Conservation (phyloP, 805 yeast species). For the Zygotorulaspora chibaensis region DNA sequence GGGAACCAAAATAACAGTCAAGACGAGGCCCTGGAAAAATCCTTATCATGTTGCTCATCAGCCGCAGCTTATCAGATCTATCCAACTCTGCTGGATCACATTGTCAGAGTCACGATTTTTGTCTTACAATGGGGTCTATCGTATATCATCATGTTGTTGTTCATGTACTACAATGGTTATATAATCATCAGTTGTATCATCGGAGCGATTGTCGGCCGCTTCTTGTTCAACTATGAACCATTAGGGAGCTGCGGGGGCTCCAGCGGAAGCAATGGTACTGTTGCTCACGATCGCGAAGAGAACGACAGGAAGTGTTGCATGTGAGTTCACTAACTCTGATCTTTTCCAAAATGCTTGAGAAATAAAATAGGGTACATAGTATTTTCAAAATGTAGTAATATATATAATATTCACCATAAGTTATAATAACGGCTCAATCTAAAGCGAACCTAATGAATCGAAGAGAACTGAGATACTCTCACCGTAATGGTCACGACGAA, state of each 20-base stretch:
- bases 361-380: not conserved
- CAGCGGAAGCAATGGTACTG: slow-evolving; percentile 1
- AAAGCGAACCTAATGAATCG: slow-evolving; percentile 67
- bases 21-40: slow-evolving; percentile 2
- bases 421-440: not conserved
- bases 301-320: slow-evolving; percentile 37
- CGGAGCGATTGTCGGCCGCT: slow-evolving; percentile 57
- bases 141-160: slow-evolving; percentile 63
- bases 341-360: not conserved
- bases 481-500: slow-evolving; percentile 97
- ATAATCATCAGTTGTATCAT: slow-evolving; percentile 57
- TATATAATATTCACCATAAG: not conserved
- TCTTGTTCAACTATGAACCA: slow-evolving; percentile 49
- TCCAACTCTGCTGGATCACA: slow-evolving; percentile 49
- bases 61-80: slow-evolving; percentile 21
- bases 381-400: not conserved
- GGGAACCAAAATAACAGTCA: slow-evolving; percentile 1
- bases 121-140: slow-evolving; percentile 60
- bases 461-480: slow-evolving; percentile 91
- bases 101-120: slow-evolving; percentile 46
- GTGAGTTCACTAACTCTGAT: slow-evolving; percentile 11
- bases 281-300: slow-evolving; percentile 28
- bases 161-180: slow-evolving; percentile 74
- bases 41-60: slow-evolving; percentile 10
- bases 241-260: slow-evolving; percentile 24